These are phyloP conservation scores for Musa acuminata DNA, from an alignment of 176 grass and related monocot genomes.

Conservation along the genomic window DNA sequence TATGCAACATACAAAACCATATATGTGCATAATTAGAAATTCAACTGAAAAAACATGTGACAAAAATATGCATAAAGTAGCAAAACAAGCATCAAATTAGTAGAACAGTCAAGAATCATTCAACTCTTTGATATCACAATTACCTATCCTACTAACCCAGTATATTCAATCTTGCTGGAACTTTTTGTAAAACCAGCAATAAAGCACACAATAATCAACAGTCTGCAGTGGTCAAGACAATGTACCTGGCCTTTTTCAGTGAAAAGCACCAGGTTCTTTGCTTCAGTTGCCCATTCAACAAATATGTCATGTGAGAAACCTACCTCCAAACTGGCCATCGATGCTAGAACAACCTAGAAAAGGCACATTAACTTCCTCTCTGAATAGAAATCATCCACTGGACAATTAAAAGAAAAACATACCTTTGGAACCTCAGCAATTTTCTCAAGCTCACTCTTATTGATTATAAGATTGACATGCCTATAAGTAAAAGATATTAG, in stretches of 20 bases:
- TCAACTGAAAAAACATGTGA: background rate
- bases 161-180: background rate
- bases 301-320: conserved; percentile 99
- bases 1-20: too few species aligned
- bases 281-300: conserved; percentile 82
- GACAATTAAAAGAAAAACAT: conserved; percentile 27
- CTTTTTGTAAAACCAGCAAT: background rate
- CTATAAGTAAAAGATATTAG: conserved; percentile 30
- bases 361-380: conserved; percentile 29
- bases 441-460: conserved; percentile 79
- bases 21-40: background rate
- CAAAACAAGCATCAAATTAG: background rate
- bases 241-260: conserved; percentile 89
- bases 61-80: background rate
- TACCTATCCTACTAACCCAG: background rate
- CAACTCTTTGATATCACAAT: background rate
- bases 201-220: background rate
- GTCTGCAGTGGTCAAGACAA: background rate
- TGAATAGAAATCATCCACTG: conserved; percentile 9
- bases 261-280: conserved; percentile 88
- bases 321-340: conserved; percentile 91
- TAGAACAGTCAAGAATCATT: background rate
- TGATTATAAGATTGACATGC: conserved; percentile 71
- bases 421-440: conserved; percentile 77
- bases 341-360: conserved; percentile 78